Evolutionary conservation across 2,329 filamentous ascomycete species (phyloP), one percentile per base, ranked within the genome.

Genomic region (Alternaria sp.): DNA sequence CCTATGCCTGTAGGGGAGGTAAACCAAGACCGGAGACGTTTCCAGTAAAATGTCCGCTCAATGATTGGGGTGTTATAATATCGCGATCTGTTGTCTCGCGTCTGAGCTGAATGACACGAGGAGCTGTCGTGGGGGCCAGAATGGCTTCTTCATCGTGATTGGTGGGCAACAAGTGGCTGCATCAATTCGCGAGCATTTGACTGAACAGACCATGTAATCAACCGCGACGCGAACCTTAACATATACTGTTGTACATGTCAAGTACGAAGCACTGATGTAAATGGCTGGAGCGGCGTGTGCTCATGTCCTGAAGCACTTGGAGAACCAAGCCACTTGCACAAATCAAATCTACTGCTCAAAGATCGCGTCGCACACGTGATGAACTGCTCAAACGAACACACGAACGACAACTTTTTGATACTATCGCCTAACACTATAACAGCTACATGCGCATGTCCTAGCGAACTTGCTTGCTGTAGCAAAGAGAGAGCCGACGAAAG

Each of bases 91-190:
- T 36, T 36, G 32, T 12, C 11, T 0, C 14, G 3, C 14, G 32
- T 36, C 2, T 2, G 32, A 36, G 32, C 14, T 36, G 32, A 36
- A 36, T 5, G 6, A 36, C 32, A 36, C 14, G 3, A 36, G 32
- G 32, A 52, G 49, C 49, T 34, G 34, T 16, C 6, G 16, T 52
- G 49, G 49, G 49, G 49, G 49, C 49, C 36, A 28, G 28, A 40
- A 20, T 10, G 22, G 16, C 20, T 18, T 22, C 22, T 25, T 7
- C 9, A 52, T 28, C 6, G 5, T 14, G 34, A 52, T 40, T 52
- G 25, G 34, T 18, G 9, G 25, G 28, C 8, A 40, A 20, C 5
- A 9, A 30, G 22, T 7, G 8, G 30, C 46, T 36, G 8, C 16
- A 32, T 14, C 30, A 36, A 34, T n/a, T 30, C 27, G 7, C 2